Evolutionary conservation across 2,329 filamentous ascomycete genomes (phyloP).

Genomic region (Hirsutella minnesotensis): DNA sequence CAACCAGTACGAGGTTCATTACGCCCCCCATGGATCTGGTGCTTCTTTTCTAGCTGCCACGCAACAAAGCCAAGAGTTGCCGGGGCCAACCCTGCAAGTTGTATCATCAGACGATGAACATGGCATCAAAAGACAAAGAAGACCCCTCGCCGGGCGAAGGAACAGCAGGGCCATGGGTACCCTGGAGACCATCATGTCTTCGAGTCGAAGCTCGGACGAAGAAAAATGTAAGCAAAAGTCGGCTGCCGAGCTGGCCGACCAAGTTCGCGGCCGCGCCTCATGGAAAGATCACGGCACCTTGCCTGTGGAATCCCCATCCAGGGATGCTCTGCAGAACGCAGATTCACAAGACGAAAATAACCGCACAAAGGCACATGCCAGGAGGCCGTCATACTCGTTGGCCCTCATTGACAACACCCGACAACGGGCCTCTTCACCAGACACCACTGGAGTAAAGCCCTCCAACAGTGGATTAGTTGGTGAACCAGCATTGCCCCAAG

Average conservation of each 20-base stretch:
- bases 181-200: conserved; percentile 55
- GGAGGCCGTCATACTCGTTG: conserved; percentile 19
- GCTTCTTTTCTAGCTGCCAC: conserved; percentile 28
- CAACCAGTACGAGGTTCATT: conserved; percentile 56
- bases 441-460: conserved; percentile 17
- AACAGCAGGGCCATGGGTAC: conserved; percentile 48
- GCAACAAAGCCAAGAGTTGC: conserved; percentile 18
- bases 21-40: conserved; percentile 49
- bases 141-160: conserved; percentile 28
- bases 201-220: conserved; percentile 51
- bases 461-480: conserved; percentile 35
- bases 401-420: conserved; percentile 25
- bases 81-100: conserved; percentile 44
- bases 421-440: conserved; percentile 16
- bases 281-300: conserved; percentile 22
- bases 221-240: conserved; percentile 48
- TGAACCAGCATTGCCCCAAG: conserved; percentile 44
- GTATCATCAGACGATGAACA: conserved; percentile 46
- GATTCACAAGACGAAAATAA: conserved; percentile 8
- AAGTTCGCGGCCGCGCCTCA: conserved; percentile 37
- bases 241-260: conserved; percentile 42
- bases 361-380: conserved; percentile 10
- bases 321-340: conserved; percentile 16
- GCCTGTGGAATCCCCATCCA: conserved; percentile 19
- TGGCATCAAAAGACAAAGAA: conserved; percentile 22